These are phyloP conservation scores for Kwoniella mangroviensis DNA, from an alignment of 768 basidiomycete genomes.

Conservation along the genomic window DNA sequence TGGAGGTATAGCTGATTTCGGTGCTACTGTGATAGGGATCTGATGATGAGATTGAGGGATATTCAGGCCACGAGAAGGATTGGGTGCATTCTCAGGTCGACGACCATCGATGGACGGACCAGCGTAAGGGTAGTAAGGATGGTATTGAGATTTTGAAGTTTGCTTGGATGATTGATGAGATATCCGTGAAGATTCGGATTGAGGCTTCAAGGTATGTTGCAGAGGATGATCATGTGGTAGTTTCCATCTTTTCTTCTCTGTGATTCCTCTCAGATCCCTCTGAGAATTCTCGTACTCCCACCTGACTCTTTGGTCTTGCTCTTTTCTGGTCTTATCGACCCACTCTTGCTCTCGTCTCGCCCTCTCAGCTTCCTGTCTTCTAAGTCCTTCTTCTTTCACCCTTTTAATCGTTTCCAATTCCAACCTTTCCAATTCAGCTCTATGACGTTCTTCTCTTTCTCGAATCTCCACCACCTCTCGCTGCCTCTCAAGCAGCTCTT, in stretches of 20 bases:
- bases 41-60: too few species aligned
- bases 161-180: neutral
- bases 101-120: neutral
- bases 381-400: neutral
- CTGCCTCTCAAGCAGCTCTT: neutral
- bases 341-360: neutral
- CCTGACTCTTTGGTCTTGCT: neutral
- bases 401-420: neutral
- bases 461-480: too few species aligned
- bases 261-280: constrained; percentile 2
- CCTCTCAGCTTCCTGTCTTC: neutral
- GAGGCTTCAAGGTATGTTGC: neutral
- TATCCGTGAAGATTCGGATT: neutral
- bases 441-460: neutral
- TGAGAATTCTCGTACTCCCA: neutral
- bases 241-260: neutral
- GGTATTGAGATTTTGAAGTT: neutral
- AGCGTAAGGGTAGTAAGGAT: neutral
- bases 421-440: neutral
- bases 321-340: neutral
- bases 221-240: constrained; percentile 3
- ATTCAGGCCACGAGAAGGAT: too few species aligned
- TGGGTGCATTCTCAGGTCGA: too few species aligned
- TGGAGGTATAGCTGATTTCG: too few species aligned
- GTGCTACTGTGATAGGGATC: too few species aligned